Conservation (phyloP, 768 basidiomycete species). For the Crepidotus variabilis region DNA sequence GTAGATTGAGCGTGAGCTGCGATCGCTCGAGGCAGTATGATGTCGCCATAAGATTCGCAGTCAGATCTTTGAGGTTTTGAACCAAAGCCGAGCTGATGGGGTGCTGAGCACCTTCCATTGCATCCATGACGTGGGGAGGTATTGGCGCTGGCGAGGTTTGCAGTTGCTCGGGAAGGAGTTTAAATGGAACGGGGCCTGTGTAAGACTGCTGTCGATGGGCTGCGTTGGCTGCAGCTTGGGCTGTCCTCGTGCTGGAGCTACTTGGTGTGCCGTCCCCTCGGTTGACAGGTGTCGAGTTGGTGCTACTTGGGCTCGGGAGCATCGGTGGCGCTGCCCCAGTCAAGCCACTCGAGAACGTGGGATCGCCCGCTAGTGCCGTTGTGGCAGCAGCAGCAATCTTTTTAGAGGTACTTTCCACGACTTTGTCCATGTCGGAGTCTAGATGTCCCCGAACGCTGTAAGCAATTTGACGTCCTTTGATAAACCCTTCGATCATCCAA, state of each 20-base stretch:
- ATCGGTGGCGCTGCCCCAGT: slow-evolving; percentile 57
- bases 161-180: slow-evolving; percentile 34
- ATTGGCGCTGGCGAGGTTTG: slow-evolving; percentile 32
- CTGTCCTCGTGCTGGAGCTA: slow-evolving; percentile 27
- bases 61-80: slow-evolving; percentile 39
- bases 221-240: slow-evolving; percentile 25
- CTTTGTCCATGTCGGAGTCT: slow-evolving; percentile 34
- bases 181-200: slow-evolving; percentile 31
- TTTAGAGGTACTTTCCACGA: slow-evolving; percentile 29
- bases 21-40: slow-evolving; percentile 46
- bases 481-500: slow-evolving; percentile 76
- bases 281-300: slow-evolving; percentile 73
- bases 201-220: slow-evolving; percentile 27
- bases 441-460: slow-evolving; percentile 31
- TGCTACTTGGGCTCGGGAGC: slow-evolving; percentile 74
- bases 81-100: slow-evolving; percentile 40
- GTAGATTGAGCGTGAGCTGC: slow-evolving; percentile 57
- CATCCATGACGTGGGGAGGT: slow-evolving; percentile 37
- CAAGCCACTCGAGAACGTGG: slow-evolving; percentile 29
- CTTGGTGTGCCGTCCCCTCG: slow-evolving; percentile 55
- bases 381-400: slow-evolving; percentile 39
- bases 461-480: slow-evolving; percentile 41
- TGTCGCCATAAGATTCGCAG: slow-evolving; percentile 33
- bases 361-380: slow-evolving; percentile 32
- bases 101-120: slow-evolving; percentile 39